Evolutionary conservation across 352 stramenopile genomes (phyloP), one percentile per base, ranked within the genome.

Genomic region (Lagenidium giganteum): DNA sequence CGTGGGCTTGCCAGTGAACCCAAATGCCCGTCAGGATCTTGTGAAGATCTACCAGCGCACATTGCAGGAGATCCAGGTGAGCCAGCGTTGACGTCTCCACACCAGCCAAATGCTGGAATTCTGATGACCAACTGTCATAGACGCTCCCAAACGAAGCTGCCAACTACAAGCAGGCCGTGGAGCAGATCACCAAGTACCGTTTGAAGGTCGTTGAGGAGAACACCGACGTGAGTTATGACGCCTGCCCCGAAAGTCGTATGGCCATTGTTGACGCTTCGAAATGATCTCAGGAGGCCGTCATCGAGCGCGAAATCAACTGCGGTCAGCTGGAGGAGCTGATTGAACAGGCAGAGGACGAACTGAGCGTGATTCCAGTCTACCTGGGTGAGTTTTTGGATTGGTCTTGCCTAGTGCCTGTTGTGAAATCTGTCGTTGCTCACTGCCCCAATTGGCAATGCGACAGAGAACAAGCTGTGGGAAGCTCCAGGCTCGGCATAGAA

Each of bases 261-360:
- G n/a, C 6, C 9, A 14, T 40, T 3, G 3, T n/a, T n/a, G n/a
- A n/a, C n/a, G n/a, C n/a, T n/a, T n/a, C n/a, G n/a, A n/a, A 17
- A 21, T 52, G 16, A 49, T 36, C 20, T 8, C 31, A 94, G 72
- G 83, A 95, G 60, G 54, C 72, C 32, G 61, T 68, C 23, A 90
- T 95, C 59, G 83, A 95, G 58, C 77, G 74, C 44, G 67, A 71
- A 47, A 92, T 95, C 54, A 90, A 88, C 67, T 92, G 82, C 57
- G 83, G 83, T 11, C 83, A 94, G 55, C 62, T 95, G 28, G 83
- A 95, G 51, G 80, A 93, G 55, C 69, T 95, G 36, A 91, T 95
- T 27, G 80, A 90, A 40, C 79, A 94, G 66, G 81, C 81, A 4
- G 72, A 93, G 46, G 81, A 93, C 51, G 81, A 93, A 49, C 59